Evolutionary conservation across 148 eudicot genomes (phyloP).

Genomic region (Mesembryanthemum crystallinum): DNA sequence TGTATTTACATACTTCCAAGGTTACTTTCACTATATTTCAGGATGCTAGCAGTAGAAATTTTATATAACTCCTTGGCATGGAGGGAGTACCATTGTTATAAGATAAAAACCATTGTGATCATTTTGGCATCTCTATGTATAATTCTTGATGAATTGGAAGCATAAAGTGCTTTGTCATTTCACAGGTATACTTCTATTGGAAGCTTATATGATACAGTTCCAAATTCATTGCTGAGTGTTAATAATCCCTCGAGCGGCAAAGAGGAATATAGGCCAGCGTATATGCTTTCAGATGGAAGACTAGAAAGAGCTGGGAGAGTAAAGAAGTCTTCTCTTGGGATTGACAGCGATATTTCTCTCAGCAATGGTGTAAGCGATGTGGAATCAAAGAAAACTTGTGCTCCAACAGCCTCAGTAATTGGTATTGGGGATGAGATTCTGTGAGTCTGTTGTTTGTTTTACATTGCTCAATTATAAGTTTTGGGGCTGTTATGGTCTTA

Average conservation of each 20-base stretch:
- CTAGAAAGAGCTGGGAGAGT: constrained; percentile 94
- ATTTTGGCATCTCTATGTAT: not conserved
- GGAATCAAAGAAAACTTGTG: constrained; percentile 34
- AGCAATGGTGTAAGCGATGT: constrained; percentile 52
- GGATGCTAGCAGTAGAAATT: too few species aligned
- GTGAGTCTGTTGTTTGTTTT: constrained; percentile 54
- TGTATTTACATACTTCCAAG: too few species aligned
- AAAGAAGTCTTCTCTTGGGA: constrained; percentile 46
- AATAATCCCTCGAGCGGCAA: constrained; percentile 38
- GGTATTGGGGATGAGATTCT: constrained; percentile 93
- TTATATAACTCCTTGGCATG: not conserved
- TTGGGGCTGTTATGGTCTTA: not conserved
- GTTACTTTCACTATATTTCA: too few species aligned
- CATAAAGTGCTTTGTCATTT: not conserved
- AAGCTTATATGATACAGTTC: constrained; percentile 90
- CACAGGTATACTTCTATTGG: constrained; percentile 93
- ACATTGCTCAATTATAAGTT: not conserved
- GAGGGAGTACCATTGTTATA: not conserved
- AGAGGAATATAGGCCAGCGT: constrained; percentile 74
- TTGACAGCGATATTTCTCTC: constrained; percentile 29
- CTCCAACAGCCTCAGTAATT: constrained; percentile 74
- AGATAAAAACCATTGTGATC: not conserved
- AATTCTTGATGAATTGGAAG: not conserved
- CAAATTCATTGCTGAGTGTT: constrained; percentile 59
- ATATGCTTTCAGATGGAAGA: constrained; percentile 88